Evolutionary conservation across 2,329 filamentous ascomycete genomes (phyloP), one percentile per base, ranked within the genome.

Genomic region (Scedosporium boydii): DNA sequence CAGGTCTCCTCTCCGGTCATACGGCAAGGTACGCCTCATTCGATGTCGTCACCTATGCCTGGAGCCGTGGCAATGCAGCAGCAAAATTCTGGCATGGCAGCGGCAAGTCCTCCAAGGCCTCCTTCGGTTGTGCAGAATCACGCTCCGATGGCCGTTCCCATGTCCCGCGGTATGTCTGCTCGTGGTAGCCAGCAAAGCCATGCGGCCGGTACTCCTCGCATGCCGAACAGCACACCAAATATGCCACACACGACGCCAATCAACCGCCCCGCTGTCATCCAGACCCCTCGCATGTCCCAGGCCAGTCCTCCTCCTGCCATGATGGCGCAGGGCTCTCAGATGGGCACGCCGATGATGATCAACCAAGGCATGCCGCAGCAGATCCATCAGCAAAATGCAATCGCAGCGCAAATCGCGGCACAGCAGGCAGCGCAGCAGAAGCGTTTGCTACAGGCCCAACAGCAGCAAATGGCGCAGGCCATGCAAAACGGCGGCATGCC

Each of bases 131-230:
- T 85, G 3, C 86, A 87, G 65, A 83, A 80, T 60, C 81, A 82
- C 62, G 71, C 74, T 1, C 77, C 81, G 0, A 85, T 86, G 78
- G 77, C 79, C 6, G 84, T 79, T 0, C 81, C 84, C 3, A 85
- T 86, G 80, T 75, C 83, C 0, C 80, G 83, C 67, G 82, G 78
- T 66, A 88, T 87, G 85, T 85, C 82, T 62, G 78, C 83, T 21
- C 80, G 85, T 65, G 82, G 83, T 63, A 88, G 85, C 68, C 86
- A 88, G 68, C 85, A 88, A 69, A 88, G 86, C 66, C 85, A 88
- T 71, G 78, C 79, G 2, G 80, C 82, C 2, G 81, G 81, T n/a
- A 88, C 86, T 9, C 86, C 86, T 27, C 80, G 84, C 12, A 83
- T 87, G 74, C 82, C 80, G 5, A 80, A 79, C 65, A 78, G 82